phyloP scores from a whole-genome alignment of 345 rosid species.

The Hibiscus mutabilis region DNA sequence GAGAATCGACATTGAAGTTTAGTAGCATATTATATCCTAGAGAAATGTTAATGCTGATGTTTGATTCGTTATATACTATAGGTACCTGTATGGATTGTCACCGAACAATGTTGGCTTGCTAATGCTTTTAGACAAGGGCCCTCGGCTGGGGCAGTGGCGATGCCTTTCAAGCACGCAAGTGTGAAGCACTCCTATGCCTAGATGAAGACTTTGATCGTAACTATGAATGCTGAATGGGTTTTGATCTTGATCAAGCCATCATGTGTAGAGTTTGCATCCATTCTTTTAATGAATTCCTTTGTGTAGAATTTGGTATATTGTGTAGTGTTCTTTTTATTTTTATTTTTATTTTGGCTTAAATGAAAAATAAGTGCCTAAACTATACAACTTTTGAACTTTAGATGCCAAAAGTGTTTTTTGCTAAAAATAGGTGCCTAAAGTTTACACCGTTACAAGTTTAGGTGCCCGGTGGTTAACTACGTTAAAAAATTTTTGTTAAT shows the following conservation, averaged over 20 bases:
- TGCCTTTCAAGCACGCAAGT: constrained; percentile 73
- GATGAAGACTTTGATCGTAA: constrained; percentile 13
- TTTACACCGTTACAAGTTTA: no score
- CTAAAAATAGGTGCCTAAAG: no score
- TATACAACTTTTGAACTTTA: no score
- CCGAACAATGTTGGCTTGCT: constrained; percentile 65
- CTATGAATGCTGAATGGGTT: constrained; percentile 12
- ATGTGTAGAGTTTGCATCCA: constrained; percentile 13
- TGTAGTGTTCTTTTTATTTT: constrained; percentile 23
- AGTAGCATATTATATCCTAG: neutral
- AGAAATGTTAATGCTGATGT: constrained; percentile 7
- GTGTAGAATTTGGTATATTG: constrained; percentile 23
- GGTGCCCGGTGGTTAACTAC: no score
- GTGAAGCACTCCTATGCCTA: constrained; percentile 24
- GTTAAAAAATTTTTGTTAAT: no score
- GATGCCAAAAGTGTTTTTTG: no score
- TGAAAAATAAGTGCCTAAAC: no score
- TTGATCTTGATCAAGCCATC: neutral
- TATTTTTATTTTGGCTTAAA: no score
- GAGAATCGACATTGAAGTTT: neutral
- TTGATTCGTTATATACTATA: constrained; percentile 21
- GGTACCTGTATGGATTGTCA: constrained; percentile 65
- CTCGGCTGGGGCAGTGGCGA: constrained; percentile 62
- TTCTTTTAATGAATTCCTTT: constrained; percentile 18
- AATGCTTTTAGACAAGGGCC: constrained; percentile 72